phyloP scores from a whole-genome alignment of 176 grass and related monocot species.

The Pontederia crassipes region DNA sequence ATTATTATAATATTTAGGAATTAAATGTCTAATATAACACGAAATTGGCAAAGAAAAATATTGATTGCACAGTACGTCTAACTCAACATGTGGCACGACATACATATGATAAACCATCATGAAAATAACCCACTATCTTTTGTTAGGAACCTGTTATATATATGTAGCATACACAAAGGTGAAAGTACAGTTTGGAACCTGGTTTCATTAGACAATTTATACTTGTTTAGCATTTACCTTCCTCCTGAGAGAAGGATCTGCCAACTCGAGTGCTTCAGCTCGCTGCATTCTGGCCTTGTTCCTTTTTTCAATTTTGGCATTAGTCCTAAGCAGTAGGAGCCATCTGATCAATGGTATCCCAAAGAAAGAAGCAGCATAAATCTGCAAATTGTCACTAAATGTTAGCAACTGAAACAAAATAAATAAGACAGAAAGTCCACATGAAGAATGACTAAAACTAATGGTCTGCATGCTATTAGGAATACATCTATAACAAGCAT shows the following conservation, averaged over 20 bases:
- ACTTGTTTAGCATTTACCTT: slow-evolving; percentile 37
- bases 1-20: no score
- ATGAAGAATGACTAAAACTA: neutral
- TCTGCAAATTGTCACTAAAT: slow-evolving; percentile 31
- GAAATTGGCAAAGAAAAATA: no score
- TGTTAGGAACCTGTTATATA: no score
- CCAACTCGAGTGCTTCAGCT: slow-evolving; percentile 47
- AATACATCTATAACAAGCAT: neutral
- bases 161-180: no score
- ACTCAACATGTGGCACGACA: no score
- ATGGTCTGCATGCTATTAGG: neutral
- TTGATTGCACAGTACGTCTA: no score
- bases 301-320: slow-evolving; percentile 57
- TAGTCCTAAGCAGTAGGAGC: slow-evolving; percentile 59
- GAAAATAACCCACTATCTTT: no score
- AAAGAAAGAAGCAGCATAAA: slow-evolving; percentile 92
- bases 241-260: slow-evolving; percentile 61
- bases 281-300: slow-evolving; percentile 65
- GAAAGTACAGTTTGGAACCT: no score
- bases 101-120: no score
- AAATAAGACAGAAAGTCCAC: neutral
- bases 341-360: slow-evolving; percentile 79
- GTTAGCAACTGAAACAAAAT: slow-evolving; percentile 22
- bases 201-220: neutral
- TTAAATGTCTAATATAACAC: no score